A percentile compares a stretch with the other conserved stretches of the same genome.
Conservation (phyloP, 2,329 filamentous ascomycete genomes). For the Aspergillus hiratsukae region DNA sequence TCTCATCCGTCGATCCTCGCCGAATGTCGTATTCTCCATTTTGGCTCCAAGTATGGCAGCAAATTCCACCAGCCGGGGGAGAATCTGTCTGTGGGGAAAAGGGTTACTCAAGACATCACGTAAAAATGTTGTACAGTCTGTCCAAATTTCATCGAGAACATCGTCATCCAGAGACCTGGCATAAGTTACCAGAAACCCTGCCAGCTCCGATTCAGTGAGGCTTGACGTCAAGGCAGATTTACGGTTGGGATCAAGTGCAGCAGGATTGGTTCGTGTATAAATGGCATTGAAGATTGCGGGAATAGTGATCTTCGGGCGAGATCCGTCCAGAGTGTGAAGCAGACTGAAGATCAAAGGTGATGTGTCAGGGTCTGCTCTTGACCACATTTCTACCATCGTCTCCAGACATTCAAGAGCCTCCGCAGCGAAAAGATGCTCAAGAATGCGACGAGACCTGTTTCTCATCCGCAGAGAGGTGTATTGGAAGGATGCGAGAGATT, state of each 20-base stretch:
- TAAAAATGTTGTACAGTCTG: conserved; percentile 85
- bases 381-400: conserved; percentile 84
- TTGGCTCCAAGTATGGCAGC: conserved; percentile 87
- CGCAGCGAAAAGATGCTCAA: conserved; percentile 89
- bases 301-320: conserved; percentile 83
- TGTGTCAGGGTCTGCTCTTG: conserved; percentile 48
- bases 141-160: conserved; percentile 97
- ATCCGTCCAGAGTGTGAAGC: conserved; percentile 85
- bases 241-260: conserved; percentile 69
- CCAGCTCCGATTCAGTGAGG: conserved; percentile 75
- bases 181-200: conserved; percentile 87
- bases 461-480: conserved; percentile 90
- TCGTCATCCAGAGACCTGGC: conserved; percentile 88
- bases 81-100: conserved; percentile 85
- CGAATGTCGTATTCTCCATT: conserved; percentile 96
- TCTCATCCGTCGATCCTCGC: conserved; percentile 88
- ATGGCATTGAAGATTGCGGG: conserved; percentile 94
- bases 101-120: conserved; percentile 88
- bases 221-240: conserved; percentile 87
- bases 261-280: conserved; percentile 86
- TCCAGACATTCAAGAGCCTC: conserved; percentile 92
- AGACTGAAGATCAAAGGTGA: conserved; percentile 72
- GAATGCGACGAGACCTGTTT: conserved; percentile 77
- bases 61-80: conserved; percentile 83
- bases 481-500: conserved; percentile 74